Conservation (phyloP, 2,329 filamentous ascomycete species). For the Zymoseptoria tritici region DNA sequence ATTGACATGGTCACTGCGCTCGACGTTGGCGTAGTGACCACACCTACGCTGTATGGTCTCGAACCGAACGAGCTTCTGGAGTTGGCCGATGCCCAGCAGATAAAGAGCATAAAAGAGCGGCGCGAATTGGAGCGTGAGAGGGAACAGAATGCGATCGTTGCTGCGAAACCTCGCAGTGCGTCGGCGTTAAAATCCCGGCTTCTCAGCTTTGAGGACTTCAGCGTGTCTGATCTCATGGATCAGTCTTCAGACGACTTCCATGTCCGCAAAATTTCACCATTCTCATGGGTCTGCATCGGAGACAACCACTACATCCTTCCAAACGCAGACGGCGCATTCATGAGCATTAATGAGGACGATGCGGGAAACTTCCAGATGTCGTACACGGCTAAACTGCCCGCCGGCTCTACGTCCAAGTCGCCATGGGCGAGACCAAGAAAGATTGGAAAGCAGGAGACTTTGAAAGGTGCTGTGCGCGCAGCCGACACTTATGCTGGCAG, state of each 20-base stretch:
- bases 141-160: slow-evolving; percentile 28
- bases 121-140: slow-evolving; percentile 35
- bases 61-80: slow-evolving; percentile 73
- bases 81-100: slow-evolving; percentile 54
- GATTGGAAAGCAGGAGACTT: slow-evolving; percentile 57
- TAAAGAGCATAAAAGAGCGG: slow-evolving; percentile 49
- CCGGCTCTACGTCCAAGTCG: slow-evolving; percentile 29
- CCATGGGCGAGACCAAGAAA: slow-evolving; percentile 63
- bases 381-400: slow-evolving; percentile 36
- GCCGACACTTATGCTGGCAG: slow-evolving; percentile 57
- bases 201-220: slow-evolving; percentile 84
- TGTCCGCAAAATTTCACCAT: slow-evolving; percentile 65
- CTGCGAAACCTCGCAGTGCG: not conserved
- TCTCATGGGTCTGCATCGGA: slow-evolving; percentile 78
- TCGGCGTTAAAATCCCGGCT: slow-evolving; percentile 1
- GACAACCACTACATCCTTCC: slow-evolving; percentile 63
- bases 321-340: slow-evolving; percentile 52
- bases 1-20: slow-evolving; percentile 93
- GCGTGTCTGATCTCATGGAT: slow-evolving; percentile 80
- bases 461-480: slow-evolving; percentile 71
- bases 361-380: slow-evolving; percentile 32
- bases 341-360: slow-evolving; percentile 39
- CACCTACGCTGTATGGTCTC: slow-evolving; percentile 86
- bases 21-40: slow-evolving; percentile 76
- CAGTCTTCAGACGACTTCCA: slow-evolving; percentile 73